Conservation (phyloP, 768 basidiomycete genomes). For the Boletus subcaerulescens region DNA sequence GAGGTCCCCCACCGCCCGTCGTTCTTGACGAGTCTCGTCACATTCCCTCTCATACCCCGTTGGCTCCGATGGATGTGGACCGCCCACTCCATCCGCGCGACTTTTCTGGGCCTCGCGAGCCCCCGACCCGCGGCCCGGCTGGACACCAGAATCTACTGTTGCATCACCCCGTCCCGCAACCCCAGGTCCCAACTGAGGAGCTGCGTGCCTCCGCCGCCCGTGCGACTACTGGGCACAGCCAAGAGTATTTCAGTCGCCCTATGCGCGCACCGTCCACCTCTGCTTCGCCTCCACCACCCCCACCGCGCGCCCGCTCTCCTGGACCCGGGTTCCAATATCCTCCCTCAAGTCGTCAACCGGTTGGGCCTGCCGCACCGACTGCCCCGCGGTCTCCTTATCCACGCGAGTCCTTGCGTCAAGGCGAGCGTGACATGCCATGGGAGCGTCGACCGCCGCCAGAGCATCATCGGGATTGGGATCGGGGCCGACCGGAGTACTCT, state of each 20-base stretch:
- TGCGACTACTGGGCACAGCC: constrained; percentile 41
- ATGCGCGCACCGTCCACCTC: constrained; percentile 57
- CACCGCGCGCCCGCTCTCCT: constrained; percentile 50
- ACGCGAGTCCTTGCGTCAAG: constrained; percentile 45
- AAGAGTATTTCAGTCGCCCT: constrained; percentile 55
- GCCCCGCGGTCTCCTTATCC: constrained; percentile 61
- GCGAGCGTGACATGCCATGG: constrained; percentile 57
- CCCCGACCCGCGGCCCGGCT: constrained; percentile 46
- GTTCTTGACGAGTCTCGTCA: constrained; percentile 76
- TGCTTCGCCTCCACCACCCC: constrained; percentile 55
- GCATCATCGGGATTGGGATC: constrained; percentile 54
- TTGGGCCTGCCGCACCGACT: constrained; percentile 51
- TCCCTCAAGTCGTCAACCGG: constrained; percentile 43
- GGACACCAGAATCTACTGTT: constrained; percentile 57
- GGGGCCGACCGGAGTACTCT: constrained; percentile 40
- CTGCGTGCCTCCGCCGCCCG: constrained; percentile 40
- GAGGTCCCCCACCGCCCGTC: constrained; percentile 80
- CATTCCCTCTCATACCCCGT: constrained; percentile 58
- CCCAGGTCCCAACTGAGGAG: constrained; percentile 52
- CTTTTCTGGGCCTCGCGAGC: constrained; percentile 49
- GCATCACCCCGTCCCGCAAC: constrained; percentile 68
- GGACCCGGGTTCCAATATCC: constrained; percentile 51
- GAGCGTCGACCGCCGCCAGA: constrained; percentile 52
- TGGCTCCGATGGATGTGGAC: constrained; percentile 78
- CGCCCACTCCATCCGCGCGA: constrained; percentile 56